phyloP scores from a whole-genome alignment of 192 early-diverging fungal species.

The Rhizophagus clarus region DNA sequence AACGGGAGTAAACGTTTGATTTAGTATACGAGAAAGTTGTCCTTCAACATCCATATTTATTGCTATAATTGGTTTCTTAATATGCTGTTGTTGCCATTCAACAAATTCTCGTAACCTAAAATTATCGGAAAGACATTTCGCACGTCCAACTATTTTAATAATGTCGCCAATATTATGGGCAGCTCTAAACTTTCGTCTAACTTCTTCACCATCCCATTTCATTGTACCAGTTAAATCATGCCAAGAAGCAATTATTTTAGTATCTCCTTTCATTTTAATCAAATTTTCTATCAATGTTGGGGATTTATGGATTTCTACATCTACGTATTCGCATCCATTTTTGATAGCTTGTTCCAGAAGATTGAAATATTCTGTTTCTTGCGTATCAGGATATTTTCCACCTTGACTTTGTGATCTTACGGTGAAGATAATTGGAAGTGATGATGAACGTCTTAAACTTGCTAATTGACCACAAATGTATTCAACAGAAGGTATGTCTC shows the following conservation, averaged over 20 bases:
- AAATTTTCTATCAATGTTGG: constrained; percentile 48
- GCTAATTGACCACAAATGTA: constrained; percentile 81
- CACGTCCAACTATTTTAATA: constrained; percentile 89
- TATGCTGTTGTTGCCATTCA: constrained; percentile 14
- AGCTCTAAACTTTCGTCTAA: constrained; percentile 56
- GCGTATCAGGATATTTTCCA: constrained; percentile 76
- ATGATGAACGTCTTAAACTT: constrained; percentile 66
- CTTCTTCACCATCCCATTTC: constrained; percentile 60
- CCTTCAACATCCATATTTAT: constrained; percentile 92
- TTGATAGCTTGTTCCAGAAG: constrained; percentile 69
- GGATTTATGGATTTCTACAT: constrained; percentile 72
- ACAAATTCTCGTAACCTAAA: constrained; percentile 75
- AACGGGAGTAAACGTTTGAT: constrained; percentile 91
- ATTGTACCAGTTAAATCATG: constrained; percentile 76
- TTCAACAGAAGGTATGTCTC: constrained; percentile 47
- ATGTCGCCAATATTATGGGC: constrained; percentile 76
- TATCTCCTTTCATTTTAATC: constrained; percentile 59
- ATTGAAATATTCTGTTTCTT: constrained; percentile 60
- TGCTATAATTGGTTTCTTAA: constrained; percentile 79
- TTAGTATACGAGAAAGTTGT: constrained; percentile 88
- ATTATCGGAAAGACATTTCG: constrained; percentile 79
- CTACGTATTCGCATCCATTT: constrained; percentile 95
- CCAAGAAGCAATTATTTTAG: constrained; percentile 82
- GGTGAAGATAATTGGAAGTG: constrained; percentile 90
- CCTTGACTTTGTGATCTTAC: constrained; percentile 88